A percentile compares a stretch with the other conserved stretches of the same genome.
phyloP scores from a whole-genome alignment of 768 basidiomycete species.

The Amyloporia xantha region DNA sequence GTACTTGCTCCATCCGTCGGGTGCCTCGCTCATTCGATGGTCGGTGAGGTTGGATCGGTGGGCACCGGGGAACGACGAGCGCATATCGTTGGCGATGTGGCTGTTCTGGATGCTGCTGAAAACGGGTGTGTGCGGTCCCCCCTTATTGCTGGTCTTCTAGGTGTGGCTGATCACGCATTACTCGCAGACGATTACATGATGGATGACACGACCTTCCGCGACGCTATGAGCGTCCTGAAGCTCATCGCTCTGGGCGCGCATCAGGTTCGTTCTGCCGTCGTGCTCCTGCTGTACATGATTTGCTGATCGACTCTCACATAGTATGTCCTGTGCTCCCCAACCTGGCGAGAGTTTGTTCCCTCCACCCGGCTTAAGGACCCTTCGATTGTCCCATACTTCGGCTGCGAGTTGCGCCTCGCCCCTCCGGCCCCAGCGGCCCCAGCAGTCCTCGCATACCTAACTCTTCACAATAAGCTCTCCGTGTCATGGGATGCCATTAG shows the following conservation, averaged over 20 bases:
- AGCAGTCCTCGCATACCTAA: slow-evolving; percentile 66
- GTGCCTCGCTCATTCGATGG: slow-evolving; percentile 44
- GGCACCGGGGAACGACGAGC: slow-evolving; percentile 54
- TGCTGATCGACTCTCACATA: slow-evolving; percentile 21
- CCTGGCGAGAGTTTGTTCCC: slow-evolving; percentile 55
- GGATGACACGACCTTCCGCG: slow-evolving; percentile 34
- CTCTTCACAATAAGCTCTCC: slow-evolving; percentile 33
- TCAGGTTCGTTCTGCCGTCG: slow-evolving; percentile 32
- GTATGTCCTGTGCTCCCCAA: slow-evolving; percentile 53
- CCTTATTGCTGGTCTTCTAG: background rate
- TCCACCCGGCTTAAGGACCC: slow-evolving; percentile 12
- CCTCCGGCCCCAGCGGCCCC: slow-evolving; percentile 62
- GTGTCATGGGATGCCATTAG: slow-evolving; percentile 17
- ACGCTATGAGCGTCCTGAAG: slow-evolving; percentile 45
- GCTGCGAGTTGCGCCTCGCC: slow-evolving; percentile 32
- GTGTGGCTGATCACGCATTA: background rate
- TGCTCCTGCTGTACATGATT: background rate
- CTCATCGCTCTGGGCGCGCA: slow-evolving; percentile 65
- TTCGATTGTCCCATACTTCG: slow-evolving; percentile 14
- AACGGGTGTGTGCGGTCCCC: slow-evolving; percentile 40
- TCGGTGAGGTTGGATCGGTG: slow-evolving; percentile 42
- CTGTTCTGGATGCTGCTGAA: slow-evolving; percentile 67
- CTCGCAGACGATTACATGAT: slow-evolving; percentile 42
- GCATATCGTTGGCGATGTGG: slow-evolving; percentile 67
- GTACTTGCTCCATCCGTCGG: slow-evolving; percentile 58